Percentiles rank a stretch among this genome's conserved stretches.
Evolutionary conservation across 2,329 filamentous ascomycete species (phyloP).

Genomic region (Taxawa tesnikishii): DNA sequence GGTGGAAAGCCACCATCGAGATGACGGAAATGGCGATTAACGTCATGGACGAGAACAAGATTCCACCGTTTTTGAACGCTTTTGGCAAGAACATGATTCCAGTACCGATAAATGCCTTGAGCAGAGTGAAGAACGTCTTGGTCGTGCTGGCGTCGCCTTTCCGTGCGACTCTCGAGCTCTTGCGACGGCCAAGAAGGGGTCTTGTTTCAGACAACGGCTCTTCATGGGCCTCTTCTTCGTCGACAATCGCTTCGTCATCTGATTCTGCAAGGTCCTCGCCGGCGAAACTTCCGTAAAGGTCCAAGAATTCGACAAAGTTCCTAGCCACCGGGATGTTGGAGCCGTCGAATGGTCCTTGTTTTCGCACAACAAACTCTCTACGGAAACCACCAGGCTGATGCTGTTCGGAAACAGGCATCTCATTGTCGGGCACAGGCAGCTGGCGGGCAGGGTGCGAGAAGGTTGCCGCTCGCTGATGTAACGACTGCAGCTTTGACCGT

Average conservation of each 20-base stretch:
- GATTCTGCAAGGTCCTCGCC: conserved; percentile 54
- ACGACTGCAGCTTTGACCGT: conserved; percentile 18
- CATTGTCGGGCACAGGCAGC: conserved; percentile 18
- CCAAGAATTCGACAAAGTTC: conserved; percentile 65
- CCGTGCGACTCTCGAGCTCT: conserved; percentile 33
- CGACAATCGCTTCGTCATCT: conserved; percentile 47
- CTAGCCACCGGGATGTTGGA: conserved; percentile 45
- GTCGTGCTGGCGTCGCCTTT: conserved; percentile 54
- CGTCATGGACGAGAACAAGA: conserved; percentile 60
- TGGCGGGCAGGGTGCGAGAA: conserved; percentile 41
- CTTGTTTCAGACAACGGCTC: conserved; percentile 45
- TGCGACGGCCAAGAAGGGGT: conserved; percentile 47
- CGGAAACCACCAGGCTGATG: conserved; percentile 41
- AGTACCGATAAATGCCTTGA: conserved; percentile 70
- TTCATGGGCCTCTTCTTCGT: conserved; percentile 43
- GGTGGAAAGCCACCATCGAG: conserved; percentile 59
- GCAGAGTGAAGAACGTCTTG: conserved; percentile 65
- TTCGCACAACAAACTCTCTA: conserved; percentile 35
- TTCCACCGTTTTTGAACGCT: conserved; percentile 66
- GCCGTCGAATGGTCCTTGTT: conserved; percentile 23
- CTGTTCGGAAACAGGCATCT: conserved; percentile 30
- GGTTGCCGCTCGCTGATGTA: conserved; percentile 49
- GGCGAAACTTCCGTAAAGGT: conserved; percentile 65
- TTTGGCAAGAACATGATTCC: conserved; percentile 75
- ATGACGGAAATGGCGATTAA: conserved; percentile 53